Percentiles rank a stretch among this genome's conserved stretches.
phyloP scores from a whole-genome alignment of 2,329 filamentous ascomycete species.

The Lasiodiplodia sp. region DNA sequence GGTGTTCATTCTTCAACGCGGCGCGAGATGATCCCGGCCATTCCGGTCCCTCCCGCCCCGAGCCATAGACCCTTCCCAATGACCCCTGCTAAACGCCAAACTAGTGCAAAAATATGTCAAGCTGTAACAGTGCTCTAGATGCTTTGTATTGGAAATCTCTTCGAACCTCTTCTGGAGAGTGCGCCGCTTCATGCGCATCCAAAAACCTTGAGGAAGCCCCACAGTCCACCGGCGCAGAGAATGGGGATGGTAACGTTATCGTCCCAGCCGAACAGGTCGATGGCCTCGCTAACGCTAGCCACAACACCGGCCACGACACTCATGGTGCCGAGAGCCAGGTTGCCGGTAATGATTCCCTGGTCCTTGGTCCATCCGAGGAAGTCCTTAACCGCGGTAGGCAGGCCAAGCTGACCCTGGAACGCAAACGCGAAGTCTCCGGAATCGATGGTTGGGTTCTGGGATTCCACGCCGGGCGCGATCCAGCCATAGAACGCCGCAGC shows the following conservation, averaged over 20 bases:
- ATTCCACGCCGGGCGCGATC: slow-evolving; percentile 66
- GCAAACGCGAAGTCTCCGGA: slow-evolving; percentile 70
- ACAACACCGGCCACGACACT: slow-evolving; percentile 88
- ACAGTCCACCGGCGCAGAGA: slow-evolving; percentile 86
- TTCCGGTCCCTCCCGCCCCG: not conserved
- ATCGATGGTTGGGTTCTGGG: slow-evolving; percentile 41
- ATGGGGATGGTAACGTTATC: slow-evolving; percentile 98
- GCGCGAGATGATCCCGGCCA: not conserved
- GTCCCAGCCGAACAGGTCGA: slow-evolving; percentile 93
- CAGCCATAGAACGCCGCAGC: slow-evolving; percentile 89
- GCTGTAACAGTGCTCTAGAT: slow-evolving; percentile 13
- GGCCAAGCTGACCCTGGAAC: slow-evolving; percentile 77
- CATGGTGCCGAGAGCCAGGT: slow-evolving; percentile 78
- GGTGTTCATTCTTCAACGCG: not conserved
- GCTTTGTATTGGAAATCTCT: not conserved
- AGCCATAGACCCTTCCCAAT: slow-evolving; percentile 1
- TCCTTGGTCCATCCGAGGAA: slow-evolving; percentile 67
- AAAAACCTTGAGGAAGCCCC: slow-evolving; percentile 90
- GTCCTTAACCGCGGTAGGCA: slow-evolving; percentile 68
- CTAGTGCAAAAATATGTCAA: slow-evolving; percentile 4
- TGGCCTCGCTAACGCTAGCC: slow-evolving; percentile 85
- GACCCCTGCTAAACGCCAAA: slow-evolving; percentile 10
- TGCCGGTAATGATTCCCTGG: slow-evolving; percentile 71
- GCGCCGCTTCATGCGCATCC: slow-evolving; percentile 47
- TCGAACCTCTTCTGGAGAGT: not conserved